Base-by-base conservation (phyloP, 176 grass and related monocot genomes). In the Areca catechu region DNA sequence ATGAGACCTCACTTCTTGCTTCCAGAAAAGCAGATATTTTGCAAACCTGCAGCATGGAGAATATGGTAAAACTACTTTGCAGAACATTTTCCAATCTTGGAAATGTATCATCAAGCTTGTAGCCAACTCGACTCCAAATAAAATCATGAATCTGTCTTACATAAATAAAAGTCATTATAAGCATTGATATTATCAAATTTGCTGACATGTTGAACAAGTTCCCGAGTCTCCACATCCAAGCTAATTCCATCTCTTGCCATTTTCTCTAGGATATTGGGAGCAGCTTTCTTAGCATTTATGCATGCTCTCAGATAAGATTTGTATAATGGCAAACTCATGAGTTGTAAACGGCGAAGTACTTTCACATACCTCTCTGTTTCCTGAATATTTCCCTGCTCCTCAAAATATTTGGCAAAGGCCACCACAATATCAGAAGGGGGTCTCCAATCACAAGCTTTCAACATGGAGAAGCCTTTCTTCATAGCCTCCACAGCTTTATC, bases 401-500 rank as follows among this genome's bases (percentile, higher is more conserved):
- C 85, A 5, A 86, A 86, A 77, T 86, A 69, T 43, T 82, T 61
- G 29, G 81, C 82, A 59, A 89, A 80, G 25, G 61, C 58, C 76
- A 86, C 76, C 53, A 86, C 4, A 37, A 83, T 48, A 61, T 56
- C 56, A 20, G 66, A 2, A 68, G 79, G 72, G 25, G 85, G 82
- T 57, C 79, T 95, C 78, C 79, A 89, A 51, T 81, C 70, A 49
- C 82, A 89, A 69, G 16, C 43, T 56, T 77, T 89, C 79, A 89
- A 73, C 60, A 85, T 48, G 20, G 76, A 67, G 4, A 89, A 78
- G 65, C 73, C 70, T 48, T 89, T 78, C 50, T 80, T 95, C 85
- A 95, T 80, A 56, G 82, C 82, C 60, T 77, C 67, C 0, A 83
- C 73, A 69, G 90, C 90, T 80, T 75, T 89, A 25, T 89, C 79